Base-by-base conservation (phyloP, 352 stramenopile species). In the Aphanomyces cochlioides region DNA sequence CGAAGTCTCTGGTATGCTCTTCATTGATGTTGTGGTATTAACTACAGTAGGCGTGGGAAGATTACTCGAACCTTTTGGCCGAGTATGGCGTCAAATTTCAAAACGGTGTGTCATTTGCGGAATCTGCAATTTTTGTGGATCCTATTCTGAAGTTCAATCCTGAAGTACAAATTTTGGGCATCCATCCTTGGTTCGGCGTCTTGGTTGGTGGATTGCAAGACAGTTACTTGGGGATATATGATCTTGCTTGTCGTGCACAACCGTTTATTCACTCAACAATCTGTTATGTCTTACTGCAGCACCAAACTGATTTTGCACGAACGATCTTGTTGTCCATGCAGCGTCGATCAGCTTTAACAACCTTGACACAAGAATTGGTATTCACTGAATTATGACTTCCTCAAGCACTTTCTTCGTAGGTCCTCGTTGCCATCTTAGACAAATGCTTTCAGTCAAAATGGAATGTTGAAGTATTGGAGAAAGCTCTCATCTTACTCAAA, bases 181-280 rank as follows among this genome's bases (percentile, higher is more conserved):
- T 87, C 47, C 74, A 92, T n/a, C 76, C 78, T 15, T 66, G 75
- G 15, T 91, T 90, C 70, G 87, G 87, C 1, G 69, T 95, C 10
- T 76, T 95, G 6, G 82, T 95, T 12, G 85, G 84, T 7, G 74
- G 90, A 0, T 92, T 86, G 0, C 85, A 93, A 64, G 87, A 95
- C 58, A 83, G 90, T 21, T 95, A 92, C 73, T 66, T 88, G 13
- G 82, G 83, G 6, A 88, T 85, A 56, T 95, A 90, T 56, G 87
- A 95, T 54, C 61, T 93, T 4, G 90, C 91, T 43, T 72, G 77
- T 13, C 87, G 87, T 40, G 85, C 92, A 45, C 87, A 95, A 72
- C 87, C 87, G 15, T 84, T 95, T 58, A 87, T 92, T 65, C 87
- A 95, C 74, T 86, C 79, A 19, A 47, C 92, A 15, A 56, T 95